These are phyloP conservation scores for Lippia alba DNA, from an alignment of 305 asterid genomes.

Conservation along the genomic window DNA sequence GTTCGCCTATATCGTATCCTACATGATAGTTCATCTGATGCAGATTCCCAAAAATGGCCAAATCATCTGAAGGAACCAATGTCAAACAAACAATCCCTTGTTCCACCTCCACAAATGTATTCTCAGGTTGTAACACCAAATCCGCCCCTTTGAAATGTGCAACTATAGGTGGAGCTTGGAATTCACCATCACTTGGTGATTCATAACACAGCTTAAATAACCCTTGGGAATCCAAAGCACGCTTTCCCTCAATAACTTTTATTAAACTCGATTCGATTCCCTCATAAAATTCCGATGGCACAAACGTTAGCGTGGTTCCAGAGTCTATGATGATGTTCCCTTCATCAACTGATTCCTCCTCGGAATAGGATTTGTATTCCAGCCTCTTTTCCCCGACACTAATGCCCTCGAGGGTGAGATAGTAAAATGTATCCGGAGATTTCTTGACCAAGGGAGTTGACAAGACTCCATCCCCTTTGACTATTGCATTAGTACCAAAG, in stretches of 20 bases:
- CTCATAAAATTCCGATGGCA: constrained; percentile 36
- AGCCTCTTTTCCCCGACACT: constrained; percentile 41
- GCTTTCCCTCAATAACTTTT: constrained; percentile 22
- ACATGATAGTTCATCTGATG: constrained; percentile 43
- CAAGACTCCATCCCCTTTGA: constrained; percentile 36
- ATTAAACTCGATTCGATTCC: constrained; percentile 35
- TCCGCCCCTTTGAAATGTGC: constrained; percentile 54
- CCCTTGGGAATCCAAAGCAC: constrained; percentile 30
- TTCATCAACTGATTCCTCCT: neutral
- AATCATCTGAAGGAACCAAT: constrained; percentile 30
- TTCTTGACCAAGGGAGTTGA: constrained; percentile 51
- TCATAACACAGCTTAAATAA: constrained; percentile 40
- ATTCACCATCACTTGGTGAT: neutral
- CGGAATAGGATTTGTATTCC: neutral
- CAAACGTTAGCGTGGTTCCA: constrained; percentile 52
- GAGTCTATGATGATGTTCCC: constrained; percentile 62
- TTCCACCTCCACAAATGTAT: constrained; percentile 43
- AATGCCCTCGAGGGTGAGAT: constrained; percentile 52
- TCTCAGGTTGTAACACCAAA: constrained; percentile 36
- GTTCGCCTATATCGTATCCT: constrained; percentile 50
- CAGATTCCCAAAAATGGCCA: constrained; percentile 53
- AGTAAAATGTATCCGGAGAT: constrained; percentile 50
- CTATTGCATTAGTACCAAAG: constrained; percentile 47
- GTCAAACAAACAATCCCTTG: constrained; percentile 49
- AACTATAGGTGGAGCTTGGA: constrained; percentile 37